Conservation (phyloP, 2,329 filamentous ascomycete species). For the Paracamarosporium sp. region DNA sequence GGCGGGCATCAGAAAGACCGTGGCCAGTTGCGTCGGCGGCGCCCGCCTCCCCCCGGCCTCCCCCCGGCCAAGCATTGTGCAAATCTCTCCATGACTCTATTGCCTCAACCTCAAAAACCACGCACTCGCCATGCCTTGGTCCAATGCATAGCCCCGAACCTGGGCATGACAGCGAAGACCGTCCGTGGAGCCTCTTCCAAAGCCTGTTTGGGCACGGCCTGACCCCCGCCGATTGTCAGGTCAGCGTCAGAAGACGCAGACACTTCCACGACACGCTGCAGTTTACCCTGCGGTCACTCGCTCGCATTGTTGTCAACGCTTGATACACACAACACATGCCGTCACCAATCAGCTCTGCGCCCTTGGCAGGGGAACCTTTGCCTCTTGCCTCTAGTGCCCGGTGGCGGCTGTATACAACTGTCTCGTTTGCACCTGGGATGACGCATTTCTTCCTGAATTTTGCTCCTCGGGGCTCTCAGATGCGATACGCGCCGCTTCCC, state of each 20-base stretch:
- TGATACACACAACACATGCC: background rate
- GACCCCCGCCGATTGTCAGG: background rate
- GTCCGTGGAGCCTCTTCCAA: background rate
- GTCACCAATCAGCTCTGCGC: slow-evolving; percentile 1
- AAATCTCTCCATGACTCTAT: background rate
- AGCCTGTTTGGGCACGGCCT: background rate
- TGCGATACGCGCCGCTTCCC: too few species aligned
- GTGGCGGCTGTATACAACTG: too few species aligned
- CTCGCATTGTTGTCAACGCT: background rate
- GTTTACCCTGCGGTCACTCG: background rate
- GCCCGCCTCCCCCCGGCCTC: background rate
- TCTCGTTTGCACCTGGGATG: background rate
- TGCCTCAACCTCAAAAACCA: background rate
- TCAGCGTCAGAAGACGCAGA: background rate
- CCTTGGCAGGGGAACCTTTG: slow-evolving; percentile 9
- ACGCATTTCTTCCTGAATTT: background rate
- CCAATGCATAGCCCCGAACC: slow-evolving; percentile 4
- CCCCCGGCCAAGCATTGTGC: background rate
- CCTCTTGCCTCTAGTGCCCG: background rate
- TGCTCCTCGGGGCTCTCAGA: too few species aligned
- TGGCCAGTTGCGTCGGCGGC: slow-evolving; percentile 3
- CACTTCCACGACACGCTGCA: slow-evolving; percentile 1
- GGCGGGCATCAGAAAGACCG: background rate
- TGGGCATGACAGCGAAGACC: background rate
- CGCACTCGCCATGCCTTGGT: slow-evolving; percentile 8